Percentiles rank a stretch among this genome's conserved stretches.
phyloP scores from a whole-genome alignment of 139 green algal genomes.

The Chlorokybus atmophyticus region DNA sequence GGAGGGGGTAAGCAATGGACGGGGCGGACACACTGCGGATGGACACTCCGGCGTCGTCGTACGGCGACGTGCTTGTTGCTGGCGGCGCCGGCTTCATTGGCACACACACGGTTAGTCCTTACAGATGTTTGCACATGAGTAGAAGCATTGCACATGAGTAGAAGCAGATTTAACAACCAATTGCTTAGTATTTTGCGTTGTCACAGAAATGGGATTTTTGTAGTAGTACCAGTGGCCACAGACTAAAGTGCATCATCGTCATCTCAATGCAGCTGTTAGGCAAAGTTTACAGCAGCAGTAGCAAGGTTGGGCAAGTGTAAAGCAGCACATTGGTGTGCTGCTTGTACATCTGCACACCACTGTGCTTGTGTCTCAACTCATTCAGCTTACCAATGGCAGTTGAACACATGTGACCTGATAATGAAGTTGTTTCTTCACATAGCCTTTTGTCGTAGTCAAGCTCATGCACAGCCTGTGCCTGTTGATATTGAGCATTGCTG shows the following conservation, averaged over 20 bases:
- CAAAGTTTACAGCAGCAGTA: neutral
- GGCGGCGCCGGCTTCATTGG: constrained; percentile 38
- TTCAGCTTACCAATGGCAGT: neutral
- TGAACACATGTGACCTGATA: neutral
- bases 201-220: neutral
- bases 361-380: neutral
- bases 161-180: neutral
- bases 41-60: too few relatives aligned
- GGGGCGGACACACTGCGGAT: too few relatives aligned
- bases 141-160: neutral
- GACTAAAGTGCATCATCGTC: too few relatives aligned
- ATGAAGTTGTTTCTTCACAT: neutral
- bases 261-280: too few relatives aligned
- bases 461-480: neutral
- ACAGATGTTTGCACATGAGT: neutral
- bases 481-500: neutral
- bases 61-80: constrained; percentile 29
- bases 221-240: too few relatives aligned
- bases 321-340: neutral
- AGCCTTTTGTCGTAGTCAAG: neutral
- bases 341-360: neutral
- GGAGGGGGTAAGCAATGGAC: too few relatives aligned
- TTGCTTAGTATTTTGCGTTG: neutral
- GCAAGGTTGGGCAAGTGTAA: neutral
- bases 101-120: constrained; percentile 61